Evolutionary conservation across 139 green algal genomes (phyloP).

Genomic region (Pseudopediastrum boryanum): DNA sequence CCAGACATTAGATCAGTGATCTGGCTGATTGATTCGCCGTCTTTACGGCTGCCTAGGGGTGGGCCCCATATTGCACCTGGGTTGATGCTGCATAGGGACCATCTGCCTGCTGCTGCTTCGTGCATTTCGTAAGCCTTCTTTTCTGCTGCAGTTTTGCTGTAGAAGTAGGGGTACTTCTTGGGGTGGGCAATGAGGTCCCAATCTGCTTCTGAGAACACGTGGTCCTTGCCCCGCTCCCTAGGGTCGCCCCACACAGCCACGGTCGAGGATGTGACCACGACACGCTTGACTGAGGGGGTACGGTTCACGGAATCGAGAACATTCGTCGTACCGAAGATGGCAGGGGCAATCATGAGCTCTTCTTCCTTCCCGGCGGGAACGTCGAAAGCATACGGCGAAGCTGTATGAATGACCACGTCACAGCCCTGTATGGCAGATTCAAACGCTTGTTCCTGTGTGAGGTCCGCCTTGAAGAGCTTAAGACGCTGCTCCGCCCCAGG

Average conservation of each 20-base stretch:
- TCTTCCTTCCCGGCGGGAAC: slow-evolving; percentile 26
- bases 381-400: slow-evolving; percentile 48
- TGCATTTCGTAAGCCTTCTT: slow-evolving; percentile 50
- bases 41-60: slow-evolving; percentile 22
- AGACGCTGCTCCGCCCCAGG: slow-evolving; percentile 49
- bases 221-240: slow-evolving; percentile 37
- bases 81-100: slow-evolving; percentile 49
- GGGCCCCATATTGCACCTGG: slow-evolving; percentile 52
- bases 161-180: slow-evolving; percentile 37
- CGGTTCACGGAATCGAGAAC: slow-evolving; percentile 59
- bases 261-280: slow-evolving; percentile 66
- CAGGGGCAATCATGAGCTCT: slow-evolving; percentile 50
- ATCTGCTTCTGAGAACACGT: slow-evolving; percentile 57
- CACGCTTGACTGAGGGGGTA: slow-evolving; percentile 46
- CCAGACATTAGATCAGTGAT: slow-evolving; percentile 41
- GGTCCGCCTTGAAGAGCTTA: slow-evolving; percentile 57
- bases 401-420: slow-evolving; percentile 67
- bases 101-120: slow-evolving; percentile 9
- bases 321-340: slow-evolving; percentile 61
- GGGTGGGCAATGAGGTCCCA: slow-evolving; percentile 43
- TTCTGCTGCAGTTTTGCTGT: slow-evolving; percentile 56
- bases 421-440: slow-evolving; percentile 49
- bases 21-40: slow-evolving; percentile 45
- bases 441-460: slow-evolving; percentile 40
- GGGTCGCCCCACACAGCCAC: slow-evolving; percentile 44